phyloP scores from a whole-genome alignment of 1,139 yeast species.

The Pichia sp. region DNA sequence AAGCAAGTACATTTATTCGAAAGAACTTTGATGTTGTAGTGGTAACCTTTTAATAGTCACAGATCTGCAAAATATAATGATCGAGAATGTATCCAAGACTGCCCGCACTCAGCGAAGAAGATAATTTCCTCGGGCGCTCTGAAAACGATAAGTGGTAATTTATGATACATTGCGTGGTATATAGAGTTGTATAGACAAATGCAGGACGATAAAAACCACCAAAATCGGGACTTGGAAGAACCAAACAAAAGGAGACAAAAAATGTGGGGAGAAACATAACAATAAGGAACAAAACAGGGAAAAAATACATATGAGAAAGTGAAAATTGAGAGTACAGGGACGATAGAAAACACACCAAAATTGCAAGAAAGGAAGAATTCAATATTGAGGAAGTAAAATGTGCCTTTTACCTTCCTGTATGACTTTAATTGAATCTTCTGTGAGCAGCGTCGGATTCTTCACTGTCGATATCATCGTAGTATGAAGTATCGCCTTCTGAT shows the following conservation, averaged over 20 bases:
- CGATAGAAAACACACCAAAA: neutral
- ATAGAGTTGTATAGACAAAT: neutral
- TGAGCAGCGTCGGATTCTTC: slow-evolving; percentile 8
- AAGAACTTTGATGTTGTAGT: too few species aligned
- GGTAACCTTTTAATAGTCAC: too few species aligned
- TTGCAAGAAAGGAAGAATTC: neutral
- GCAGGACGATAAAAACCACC: neutral
- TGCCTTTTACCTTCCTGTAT: neutral
- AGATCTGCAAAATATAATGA: too few species aligned
- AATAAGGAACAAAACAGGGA: neutral
- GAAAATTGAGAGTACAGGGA: neutral
- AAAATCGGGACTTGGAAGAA: neutral
- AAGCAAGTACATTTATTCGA: too few species aligned
- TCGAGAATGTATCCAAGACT: too few species aligned
- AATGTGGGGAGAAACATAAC: neutral
- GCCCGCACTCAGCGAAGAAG: too few species aligned
- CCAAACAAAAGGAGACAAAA: neutral
- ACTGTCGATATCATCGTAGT: slow-evolving; percentile 9
- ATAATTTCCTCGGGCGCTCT: neutral
- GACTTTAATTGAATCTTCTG: slow-evolving; percentile 8
- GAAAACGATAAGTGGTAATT: neutral
- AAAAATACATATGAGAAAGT: neutral
- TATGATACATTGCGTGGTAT: neutral
- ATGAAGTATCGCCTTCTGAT: neutral
- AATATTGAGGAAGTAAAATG: neutral